Evolutionary conservation across 140 eudicot species (phyloP), one percentile per base, ranked within the genome.

Genomic region (Anethum foeniculum): DNA sequence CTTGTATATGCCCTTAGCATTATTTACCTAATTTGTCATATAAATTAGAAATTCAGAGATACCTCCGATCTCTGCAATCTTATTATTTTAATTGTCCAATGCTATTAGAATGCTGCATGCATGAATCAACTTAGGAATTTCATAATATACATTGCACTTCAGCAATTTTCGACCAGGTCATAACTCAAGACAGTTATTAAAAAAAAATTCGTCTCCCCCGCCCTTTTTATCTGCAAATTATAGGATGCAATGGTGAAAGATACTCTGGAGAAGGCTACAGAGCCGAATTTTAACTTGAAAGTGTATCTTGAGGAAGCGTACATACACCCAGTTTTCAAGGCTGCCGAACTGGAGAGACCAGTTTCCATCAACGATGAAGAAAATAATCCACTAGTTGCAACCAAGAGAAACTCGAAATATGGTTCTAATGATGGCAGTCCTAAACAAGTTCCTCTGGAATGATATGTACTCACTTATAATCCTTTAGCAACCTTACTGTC

Each of bases 171-270:
- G 27, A 58, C 67, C 11, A 58, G 8, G 32, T 30, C 12, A 60
- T n/a, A n/a, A 60, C 32, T n/a, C 15, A 60, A 60, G 68, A 68
- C 74, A 68, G 36, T 14, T 41, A 7, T 7, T 1, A 39, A 39
- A 41, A 34, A 32, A 13, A 39, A 28, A 32, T 28, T 0, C 13
- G 0, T 27, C 28, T 1, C 21, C 27, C 11, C 25, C 23, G 0
- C 0, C 28, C 15, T 1, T 75, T 1, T 27, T 39, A 28, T 15
- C 19, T 75, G 62, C 18, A 25, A 36, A 79, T 81, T 32, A 39
- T 88, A 93, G 98, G 96, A 93, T 39, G 96, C 98, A 5, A 85
- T 91, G 97, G 84, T 88, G 83, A 93, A 88, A 88, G 98, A 93
- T 77, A 93, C 97, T 44, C 81, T 93, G 68, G 98, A 93, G 82